A percentile compares a stretch with the other conserved stretches of the same genome.
phyloP scores from a whole-genome alignment of 2,329 filamentous ascomycete species.

The Didymella arachidicola region DNA sequence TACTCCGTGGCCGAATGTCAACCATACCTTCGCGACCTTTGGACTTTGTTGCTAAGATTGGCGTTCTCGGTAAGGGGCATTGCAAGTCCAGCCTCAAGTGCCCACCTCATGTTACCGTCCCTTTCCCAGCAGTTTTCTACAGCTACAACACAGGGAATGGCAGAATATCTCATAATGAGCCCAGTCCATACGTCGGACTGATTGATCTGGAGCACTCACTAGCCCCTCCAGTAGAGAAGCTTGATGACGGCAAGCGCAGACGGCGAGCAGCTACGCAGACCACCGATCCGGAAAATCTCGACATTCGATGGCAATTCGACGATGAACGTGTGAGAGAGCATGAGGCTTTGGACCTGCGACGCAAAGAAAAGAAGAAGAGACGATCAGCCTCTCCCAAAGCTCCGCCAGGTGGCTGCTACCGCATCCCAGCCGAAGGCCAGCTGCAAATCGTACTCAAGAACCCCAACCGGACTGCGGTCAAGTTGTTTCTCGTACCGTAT shows the following conservation, averaged over 20 bases:
- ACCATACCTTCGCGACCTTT: slow-evolving; percentile 92
- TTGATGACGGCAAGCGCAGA: slow-evolving; percentile 53
- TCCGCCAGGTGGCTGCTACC: slow-evolving; percentile 87
- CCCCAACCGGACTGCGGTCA: slow-evolving; percentile 96
- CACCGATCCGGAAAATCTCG: slow-evolving; percentile 37
- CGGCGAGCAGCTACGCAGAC: slow-evolving; percentile 42
- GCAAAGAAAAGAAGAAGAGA: slow-evolving; percentile 66
- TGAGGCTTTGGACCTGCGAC: slow-evolving; percentile 51
- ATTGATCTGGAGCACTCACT: slow-evolving; percentile 89
- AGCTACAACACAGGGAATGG: slow-evolving; percentile 78
- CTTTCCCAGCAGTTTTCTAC: slow-evolving; percentile 96
- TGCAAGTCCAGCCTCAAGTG: slow-evolving; percentile 87
- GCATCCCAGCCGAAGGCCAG: slow-evolving; percentile 92
- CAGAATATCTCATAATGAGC: slow-evolving; percentile 78
- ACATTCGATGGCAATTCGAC: slow-evolving; percentile 31
- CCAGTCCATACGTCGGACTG: slow-evolving; percentile 93
- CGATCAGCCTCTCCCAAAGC: slow-evolving; percentile 65
- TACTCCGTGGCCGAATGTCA: slow-evolving; percentile 93
- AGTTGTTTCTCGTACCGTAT: slow-evolving; percentile 92
- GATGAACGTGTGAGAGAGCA: slow-evolving; percentile 23
- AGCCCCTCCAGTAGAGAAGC: slow-evolving; percentile 57
- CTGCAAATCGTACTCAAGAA: slow-evolving; percentile 98
- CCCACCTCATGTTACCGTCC: slow-evolving; percentile 86
- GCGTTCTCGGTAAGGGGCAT: slow-evolving; percentile 86
- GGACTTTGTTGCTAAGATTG: slow-evolving; percentile 93